These are phyloP conservation scores for Heritiera littoralis DNA, from an alignment of 345 rosid species.

Conservation along the genomic window DNA sequence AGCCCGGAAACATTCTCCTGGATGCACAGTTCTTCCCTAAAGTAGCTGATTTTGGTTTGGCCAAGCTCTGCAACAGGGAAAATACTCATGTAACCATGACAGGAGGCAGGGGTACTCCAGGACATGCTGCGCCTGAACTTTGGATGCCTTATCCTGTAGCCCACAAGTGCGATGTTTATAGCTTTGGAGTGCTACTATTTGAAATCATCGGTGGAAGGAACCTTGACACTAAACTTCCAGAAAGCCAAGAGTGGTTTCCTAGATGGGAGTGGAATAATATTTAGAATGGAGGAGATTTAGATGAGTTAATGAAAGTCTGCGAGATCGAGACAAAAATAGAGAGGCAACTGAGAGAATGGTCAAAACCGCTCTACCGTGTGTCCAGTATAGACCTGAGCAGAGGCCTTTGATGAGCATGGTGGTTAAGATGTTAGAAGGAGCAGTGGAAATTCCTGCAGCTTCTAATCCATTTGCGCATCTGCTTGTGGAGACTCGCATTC, in stretches of 20 bases:
- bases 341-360: conserved; percentile 33
- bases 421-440: conserved; percentile 39
- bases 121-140: conserved; percentile 27
- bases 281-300: conserved; percentile 17
- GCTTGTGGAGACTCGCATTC: background rate
- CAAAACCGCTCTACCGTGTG: conserved; percentile 28
- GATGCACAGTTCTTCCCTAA: conserved; percentile 24
- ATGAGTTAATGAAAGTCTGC: conserved; percentile 2
- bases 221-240: background rate
- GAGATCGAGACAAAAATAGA: conserved; percentile 29
- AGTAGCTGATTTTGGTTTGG: conserved; percentile 58
- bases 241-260: too few relatives aligned
- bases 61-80: conserved; percentile 22
- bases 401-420: conserved; percentile 39
- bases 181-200: conserved; percentile 27
- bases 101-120: conserved; percentile 22
- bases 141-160: conserved; percentile 10
- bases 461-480: conserved; percentile 35
- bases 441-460: conserved; percentile 19
- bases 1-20: conserved; percentile 54
- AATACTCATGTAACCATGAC: conserved; percentile 12
- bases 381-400: conserved; percentile 31
- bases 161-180: conserved; percentile 26
- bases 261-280: conserved; percentile 17
- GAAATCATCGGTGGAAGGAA: conserved; percentile 25